Percentiles rank a stretch among this genome's conserved stretches.
These are phyloP conservation scores for Camellia sinensis DNA, from an alignment of 148 eudicot genomes.

Conservation along the genomic window DNA sequence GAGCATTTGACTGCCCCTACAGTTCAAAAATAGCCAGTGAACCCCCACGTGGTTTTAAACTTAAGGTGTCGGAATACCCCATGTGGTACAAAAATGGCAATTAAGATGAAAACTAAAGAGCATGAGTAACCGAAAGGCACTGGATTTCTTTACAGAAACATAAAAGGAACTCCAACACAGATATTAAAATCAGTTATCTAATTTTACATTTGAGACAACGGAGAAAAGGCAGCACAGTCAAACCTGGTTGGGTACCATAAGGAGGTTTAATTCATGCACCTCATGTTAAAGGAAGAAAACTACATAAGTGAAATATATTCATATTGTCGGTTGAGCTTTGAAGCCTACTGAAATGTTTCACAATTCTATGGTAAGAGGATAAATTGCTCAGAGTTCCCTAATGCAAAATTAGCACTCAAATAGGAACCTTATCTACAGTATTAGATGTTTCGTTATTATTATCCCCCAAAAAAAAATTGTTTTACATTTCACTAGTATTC, in stretches of 20 bases:
- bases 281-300: not conserved
- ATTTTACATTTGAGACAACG: too few species aligned
- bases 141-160: too few species aligned
- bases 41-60: too few species aligned
- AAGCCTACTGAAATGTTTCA: not conserved
- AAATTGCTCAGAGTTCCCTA: not conserved
- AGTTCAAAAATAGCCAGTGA: too few species aligned
- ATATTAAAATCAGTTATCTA: too few species aligned
- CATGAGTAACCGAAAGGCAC: too few species aligned
- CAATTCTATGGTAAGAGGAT: not conserved
- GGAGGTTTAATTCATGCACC: not conserved
- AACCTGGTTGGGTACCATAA: not conserved
- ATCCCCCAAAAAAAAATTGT: not conserved
- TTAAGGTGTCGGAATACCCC: too few species aligned
- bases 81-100: not conserved
- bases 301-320: not conserved
- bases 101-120: not conserved
- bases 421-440: not conserved
- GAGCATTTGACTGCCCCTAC: too few species aligned
- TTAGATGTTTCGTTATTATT: not conserved
- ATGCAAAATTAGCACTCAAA: not conserved
- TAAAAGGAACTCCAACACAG: too few species aligned
- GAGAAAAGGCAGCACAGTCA: not conserved
- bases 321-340: not conserved
- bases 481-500: not conserved